Evolutionary conservation across 208 protist species (phyloP), one percentile per base, ranked within the genome.

Genomic region (Jaenimonas drosophilae): DNA sequence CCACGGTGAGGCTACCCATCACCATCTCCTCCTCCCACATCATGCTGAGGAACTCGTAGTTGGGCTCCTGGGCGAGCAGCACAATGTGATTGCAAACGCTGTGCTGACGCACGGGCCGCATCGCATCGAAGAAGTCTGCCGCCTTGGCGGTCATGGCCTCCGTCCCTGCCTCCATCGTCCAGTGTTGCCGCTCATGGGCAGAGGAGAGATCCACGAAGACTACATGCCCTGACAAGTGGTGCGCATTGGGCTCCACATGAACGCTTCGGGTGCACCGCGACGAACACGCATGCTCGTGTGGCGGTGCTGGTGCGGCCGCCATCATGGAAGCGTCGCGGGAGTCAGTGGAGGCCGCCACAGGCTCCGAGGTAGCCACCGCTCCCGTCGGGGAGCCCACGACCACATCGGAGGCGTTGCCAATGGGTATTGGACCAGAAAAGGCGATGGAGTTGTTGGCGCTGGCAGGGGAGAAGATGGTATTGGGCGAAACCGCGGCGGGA

Each of bases 201-300:
- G 53, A 32, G 36, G 64, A 71, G n/a, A 71, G 52, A 23, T 71
- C 64, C n/a, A 71, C 56, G 44, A 63, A 66, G 25, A 71, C 53
- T 36, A 67, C 56, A 52, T 71, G 64, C 32, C 19, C 41, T 12
- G 28, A 9, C 28, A 71, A 43, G 58, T 65, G 54, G 26, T 12
- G 3, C 9, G 61, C 63, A 36, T 64, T 41, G 3, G 14, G 17
- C 55, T 51, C 56, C 16, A 56, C 31, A 17, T 11, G 28, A 12
- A 60, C 27, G 30, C 34, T 33, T 19, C 48, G 33, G 44, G 14
- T 37, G n/a, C 45, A 11, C 32, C 32, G 28, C 4, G 32, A 20
- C 27, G 38, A 3, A 2, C 37, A 23, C 4, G 32, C 40, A 14
- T 23, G 2, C 36, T 49, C n/a, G 33, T 14, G 7, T 39, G 29